phyloP scores from a whole-genome alignment of 2,329 filamentous ascomycete genomes.

The Ophiosphaerella herpotricha region DNA sequence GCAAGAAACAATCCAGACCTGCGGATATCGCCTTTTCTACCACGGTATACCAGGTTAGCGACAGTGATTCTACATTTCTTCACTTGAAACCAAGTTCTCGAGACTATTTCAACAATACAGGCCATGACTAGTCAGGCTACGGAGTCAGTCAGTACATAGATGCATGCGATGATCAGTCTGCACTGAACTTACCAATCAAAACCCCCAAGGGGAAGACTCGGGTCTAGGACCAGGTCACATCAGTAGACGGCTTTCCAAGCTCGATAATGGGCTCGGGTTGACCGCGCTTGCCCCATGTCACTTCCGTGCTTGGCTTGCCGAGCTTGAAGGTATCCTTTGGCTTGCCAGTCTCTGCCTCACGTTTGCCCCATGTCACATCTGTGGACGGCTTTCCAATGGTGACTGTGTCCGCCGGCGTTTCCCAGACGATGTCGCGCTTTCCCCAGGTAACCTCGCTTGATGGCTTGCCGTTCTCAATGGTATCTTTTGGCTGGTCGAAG shows the following conservation, averaged over 20 bases:
- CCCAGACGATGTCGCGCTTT: conserved; percentile 27
- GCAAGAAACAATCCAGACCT: conserved; percentile 5
- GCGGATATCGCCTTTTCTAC: conserved; percentile 3
- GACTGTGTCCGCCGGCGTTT: conserved; percentile 18
- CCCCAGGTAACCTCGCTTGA: conserved; percentile 22
- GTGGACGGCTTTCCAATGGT: conserved; percentile 18
- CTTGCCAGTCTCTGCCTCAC: background rate
- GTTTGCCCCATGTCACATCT: conserved; percentile 20
- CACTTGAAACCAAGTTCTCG: background rate
- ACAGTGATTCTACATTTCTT: conserved; percentile 2
- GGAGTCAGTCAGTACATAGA: background rate
- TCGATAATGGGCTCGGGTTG: conserved; percentile 9
- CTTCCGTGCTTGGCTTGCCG: conserved; percentile 4
- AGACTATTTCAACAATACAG: conserved; percentile 1
- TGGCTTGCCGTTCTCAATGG: conserved; percentile 19
- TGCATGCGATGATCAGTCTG: background rate
- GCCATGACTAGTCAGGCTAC: background rate
- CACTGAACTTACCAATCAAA: background rate
- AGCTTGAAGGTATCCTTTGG: conserved; percentile 4
- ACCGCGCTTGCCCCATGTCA: conserved; percentile 25
- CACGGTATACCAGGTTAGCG: conserved; percentile 2
- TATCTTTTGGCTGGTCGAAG: conserved; percentile 4
- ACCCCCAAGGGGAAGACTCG: background rate
- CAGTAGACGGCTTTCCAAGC: conserved; percentile 20
- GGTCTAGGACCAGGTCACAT: conserved; percentile 21